Evolutionary conservation across 202 grass and related monocot species (phyloP).

Genomic region (Tripidium arundinaceum): DNA sequence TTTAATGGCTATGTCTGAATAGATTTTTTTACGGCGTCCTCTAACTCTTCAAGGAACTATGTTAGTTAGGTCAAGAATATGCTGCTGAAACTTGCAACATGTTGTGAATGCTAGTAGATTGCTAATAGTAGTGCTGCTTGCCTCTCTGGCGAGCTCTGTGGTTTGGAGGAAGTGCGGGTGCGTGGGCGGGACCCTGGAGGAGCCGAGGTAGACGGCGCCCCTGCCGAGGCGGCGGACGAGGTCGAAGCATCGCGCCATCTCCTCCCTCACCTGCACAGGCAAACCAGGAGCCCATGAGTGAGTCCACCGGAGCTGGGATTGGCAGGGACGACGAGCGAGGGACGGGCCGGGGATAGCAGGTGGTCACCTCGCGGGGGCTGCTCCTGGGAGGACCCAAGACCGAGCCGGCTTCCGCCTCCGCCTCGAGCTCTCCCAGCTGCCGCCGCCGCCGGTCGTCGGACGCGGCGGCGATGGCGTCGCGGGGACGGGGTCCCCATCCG

Average conservation of each 20-base stretch:
- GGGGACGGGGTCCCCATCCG: not conserved
- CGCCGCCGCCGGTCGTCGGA: not conserved
- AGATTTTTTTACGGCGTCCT: too few species aligned
- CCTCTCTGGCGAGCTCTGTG: constrained; percentile 66
- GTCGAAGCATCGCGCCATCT: constrained; percentile 75
- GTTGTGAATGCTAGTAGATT: not conserved
- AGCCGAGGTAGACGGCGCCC: constrained; percentile 83
- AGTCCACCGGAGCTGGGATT: not conserved
- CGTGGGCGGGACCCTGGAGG: constrained; percentile 51
- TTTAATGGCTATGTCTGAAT: not conserved
- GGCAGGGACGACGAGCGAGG: not conserved
- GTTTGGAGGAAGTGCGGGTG: constrained; percentile 69
- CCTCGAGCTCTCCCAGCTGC: not conserved
- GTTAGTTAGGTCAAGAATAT: not conserved
- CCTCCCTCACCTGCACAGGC: constrained; percentile 61
- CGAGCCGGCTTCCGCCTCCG: not conserved
- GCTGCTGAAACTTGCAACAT: not conserved
- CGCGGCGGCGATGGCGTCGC: not conserved
- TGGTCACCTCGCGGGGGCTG: constrained; percentile 43
- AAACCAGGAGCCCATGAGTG: not conserved
- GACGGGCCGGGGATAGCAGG: not conserved
- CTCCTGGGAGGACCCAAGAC: constrained; percentile 32
- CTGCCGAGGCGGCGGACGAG: constrained; percentile 79
- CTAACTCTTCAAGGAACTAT: not conserved
- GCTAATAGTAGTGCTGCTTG: not conserved